Evolutionary conservation across 1,284 basidiomycete species (phyloP).

Genomic region (Ustanciosporium gigantosporum): DNA sequence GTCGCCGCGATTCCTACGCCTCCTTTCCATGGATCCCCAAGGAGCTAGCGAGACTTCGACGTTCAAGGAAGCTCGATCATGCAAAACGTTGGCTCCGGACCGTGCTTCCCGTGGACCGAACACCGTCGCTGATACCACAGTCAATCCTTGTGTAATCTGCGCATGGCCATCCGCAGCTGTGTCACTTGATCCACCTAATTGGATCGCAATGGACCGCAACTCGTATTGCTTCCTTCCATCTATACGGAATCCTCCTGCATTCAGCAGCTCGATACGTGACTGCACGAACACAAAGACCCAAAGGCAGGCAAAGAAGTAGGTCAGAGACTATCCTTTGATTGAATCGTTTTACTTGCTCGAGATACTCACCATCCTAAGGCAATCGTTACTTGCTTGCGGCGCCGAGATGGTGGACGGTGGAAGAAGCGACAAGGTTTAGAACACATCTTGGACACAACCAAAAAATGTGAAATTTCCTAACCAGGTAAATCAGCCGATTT

Average conservation of each 20-base stretch:
- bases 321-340: not conserved
- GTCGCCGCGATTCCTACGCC: conserved; percentile 70
- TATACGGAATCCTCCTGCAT: conserved; percentile 78
- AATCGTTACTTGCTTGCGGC: too few species aligned
- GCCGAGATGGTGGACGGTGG: too few species aligned
- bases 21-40: conserved; percentile 80
- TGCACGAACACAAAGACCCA: conserved; percentile 3
- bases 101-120: conserved; percentile 87
- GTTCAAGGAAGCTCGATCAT: conserved; percentile 68
- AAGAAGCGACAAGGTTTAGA: too few species aligned
- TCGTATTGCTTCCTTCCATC: conserved; percentile 89
- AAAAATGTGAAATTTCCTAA: too few species aligned
- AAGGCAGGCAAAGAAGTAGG: too few species aligned
- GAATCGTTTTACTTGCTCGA: not conserved
- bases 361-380: too few species aligned
- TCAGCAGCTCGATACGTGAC: conserved; percentile 84
- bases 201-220: conserved; percentile 78
- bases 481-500: too few species aligned
- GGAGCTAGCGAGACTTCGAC: conserved; percentile 66
- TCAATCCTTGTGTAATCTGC: conserved; percentile 82
- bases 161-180: conserved; percentile 79
- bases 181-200: conserved; percentile 64
- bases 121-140: conserved; percentile 80
- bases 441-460: too few species aligned
- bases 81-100: conserved; percentile 27